phyloP scores from a whole-genome alignment of 1,284 basidiomycete species.

The Leccinum fuscescens region DNA sequence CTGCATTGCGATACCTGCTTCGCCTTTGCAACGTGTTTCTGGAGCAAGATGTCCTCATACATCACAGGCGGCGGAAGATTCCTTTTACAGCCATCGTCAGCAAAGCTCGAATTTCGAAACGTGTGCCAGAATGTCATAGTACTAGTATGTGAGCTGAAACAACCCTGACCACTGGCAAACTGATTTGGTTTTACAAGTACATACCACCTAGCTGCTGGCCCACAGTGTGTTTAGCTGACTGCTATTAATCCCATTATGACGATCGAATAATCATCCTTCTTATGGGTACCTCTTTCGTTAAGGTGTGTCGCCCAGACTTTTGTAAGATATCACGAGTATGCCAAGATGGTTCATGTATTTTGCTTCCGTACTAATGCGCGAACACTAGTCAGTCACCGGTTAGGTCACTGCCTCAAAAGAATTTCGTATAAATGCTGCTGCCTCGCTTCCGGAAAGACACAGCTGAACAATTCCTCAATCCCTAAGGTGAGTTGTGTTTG shows the following conservation, averaged over 20 bases:
- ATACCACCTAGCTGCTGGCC: neutral
- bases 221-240: neutral
- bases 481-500: conserved; percentile 14
- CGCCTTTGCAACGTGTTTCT: conserved; percentile 9
- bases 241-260: neutral
- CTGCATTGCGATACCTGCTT: neutral
- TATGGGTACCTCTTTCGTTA: neutral
- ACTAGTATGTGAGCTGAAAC: neutral
- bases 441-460: neutral
- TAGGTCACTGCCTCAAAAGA: conserved; percentile 11
- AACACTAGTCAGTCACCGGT: neutral
- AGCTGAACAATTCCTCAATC: neutral
- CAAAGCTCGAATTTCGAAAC: neutral
- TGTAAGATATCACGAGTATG: neutral
- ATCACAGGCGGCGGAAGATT: neutral
- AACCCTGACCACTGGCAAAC: neutral
- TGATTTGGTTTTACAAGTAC: neutral
- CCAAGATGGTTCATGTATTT: neutral
- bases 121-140: neutral
- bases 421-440: conserved; percentile 17
- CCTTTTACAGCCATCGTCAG: neutral
- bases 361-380: conserved; percentile 5
- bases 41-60: neutral
- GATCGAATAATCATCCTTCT: neutral
- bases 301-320: neutral